Base-by-base conservation (phyloP, 495 filamentous ascomycete species). In the Venustampulla echinocandica region DNA sequence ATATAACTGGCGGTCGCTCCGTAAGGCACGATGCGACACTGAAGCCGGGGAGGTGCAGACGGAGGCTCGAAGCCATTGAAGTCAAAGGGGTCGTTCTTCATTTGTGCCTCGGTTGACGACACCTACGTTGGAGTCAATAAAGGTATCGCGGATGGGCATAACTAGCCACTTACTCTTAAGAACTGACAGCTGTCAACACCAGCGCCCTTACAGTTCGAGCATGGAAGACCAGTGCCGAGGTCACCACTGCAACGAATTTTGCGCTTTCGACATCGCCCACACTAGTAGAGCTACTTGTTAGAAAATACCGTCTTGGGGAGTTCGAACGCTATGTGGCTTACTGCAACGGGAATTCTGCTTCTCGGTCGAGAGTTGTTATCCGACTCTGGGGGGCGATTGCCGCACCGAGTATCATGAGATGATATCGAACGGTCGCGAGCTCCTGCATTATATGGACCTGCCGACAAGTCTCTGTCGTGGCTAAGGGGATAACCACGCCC, bases 161-260 rank as follows among this genome's bases (percentile, higher is more conserved):
- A 13, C 6, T 22, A 25, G 5, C 54, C 24, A 56, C 68, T 67
- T 77, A 93, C 88, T 66, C 88, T 76, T 40, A 88, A 65, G 57
- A 93, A 95, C 35, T 80, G 77, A 64, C 89, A 95, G 19, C 69
- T 67, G 14, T 81, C 74, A 25, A 71, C 70, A 23, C 82, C 82
- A 43, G 89, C 79, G 50, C 66, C 74, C 52, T 81, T 84, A 69
- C 92, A 98, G 64, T 89, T 94, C 13, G 74, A 65, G 60, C 92
- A 98, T 22, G 85, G 85, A 18, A 69, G 68, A 9, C 81, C 84
- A 59, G 85, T 74, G 20, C 81, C 82, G 4, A 72, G 70, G 61
- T 96, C 90, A 24, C 90, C 92, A 50, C 85, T 95, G 68, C 92
- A 98, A 60, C 87, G 84, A 57, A 98, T 98, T 70, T 98, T 98